phyloP scores from a whole-genome alignment of 225 moss, liverwort and hornwort species.

The Polytrichum formosum region DNA sequence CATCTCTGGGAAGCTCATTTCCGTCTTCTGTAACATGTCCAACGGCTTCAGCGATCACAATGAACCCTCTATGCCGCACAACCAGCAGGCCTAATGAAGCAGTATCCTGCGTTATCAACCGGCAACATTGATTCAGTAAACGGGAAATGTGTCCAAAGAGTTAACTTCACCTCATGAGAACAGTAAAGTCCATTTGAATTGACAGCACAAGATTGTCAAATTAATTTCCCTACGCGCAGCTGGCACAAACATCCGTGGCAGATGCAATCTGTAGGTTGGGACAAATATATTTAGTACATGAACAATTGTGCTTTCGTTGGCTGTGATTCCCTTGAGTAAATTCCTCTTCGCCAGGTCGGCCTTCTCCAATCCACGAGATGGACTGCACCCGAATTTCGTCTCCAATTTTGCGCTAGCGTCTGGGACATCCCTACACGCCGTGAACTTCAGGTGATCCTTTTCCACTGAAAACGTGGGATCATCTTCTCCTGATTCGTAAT shows the following conservation, averaged over 20 bases:
- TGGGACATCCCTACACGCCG: constrained; percentile 31
- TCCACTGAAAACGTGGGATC: constrained; percentile 21
- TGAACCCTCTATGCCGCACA: constrained; percentile 56
- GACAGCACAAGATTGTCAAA: too few relatives aligned
- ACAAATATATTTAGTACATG: constrained; percentile 31
- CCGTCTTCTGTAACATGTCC: constrained; percentile 30
- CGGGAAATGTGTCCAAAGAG: too few relatives aligned
- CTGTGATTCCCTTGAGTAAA: constrained; percentile 64
- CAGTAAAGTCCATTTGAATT: too few relatives aligned
- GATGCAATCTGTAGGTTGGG: neutral
- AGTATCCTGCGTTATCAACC: constrained; percentile 41
- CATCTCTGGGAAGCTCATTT: constrained; percentile 20
- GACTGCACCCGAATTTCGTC: constrained; percentile 33
- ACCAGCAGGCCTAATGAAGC: constrained; percentile 55
- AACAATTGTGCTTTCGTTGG: constrained; percentile 69
- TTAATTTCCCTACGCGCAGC: too few relatives aligned
- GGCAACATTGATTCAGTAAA: too few relatives aligned
- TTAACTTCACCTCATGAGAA: too few relatives aligned
- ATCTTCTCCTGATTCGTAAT: constrained; percentile 20
- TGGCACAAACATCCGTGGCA: too few relatives aligned
- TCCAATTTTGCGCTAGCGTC: constrained; percentile 54
- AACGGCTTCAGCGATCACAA: constrained; percentile 52
- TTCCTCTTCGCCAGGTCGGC: constrained; percentile 47
- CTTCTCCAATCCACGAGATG: constrained; percentile 30
- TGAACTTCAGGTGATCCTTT: constrained; percentile 37